Base-by-base conservation (phyloP, 2,329 filamentous ascomycete species). In the Zasmidium angulare region DNA sequence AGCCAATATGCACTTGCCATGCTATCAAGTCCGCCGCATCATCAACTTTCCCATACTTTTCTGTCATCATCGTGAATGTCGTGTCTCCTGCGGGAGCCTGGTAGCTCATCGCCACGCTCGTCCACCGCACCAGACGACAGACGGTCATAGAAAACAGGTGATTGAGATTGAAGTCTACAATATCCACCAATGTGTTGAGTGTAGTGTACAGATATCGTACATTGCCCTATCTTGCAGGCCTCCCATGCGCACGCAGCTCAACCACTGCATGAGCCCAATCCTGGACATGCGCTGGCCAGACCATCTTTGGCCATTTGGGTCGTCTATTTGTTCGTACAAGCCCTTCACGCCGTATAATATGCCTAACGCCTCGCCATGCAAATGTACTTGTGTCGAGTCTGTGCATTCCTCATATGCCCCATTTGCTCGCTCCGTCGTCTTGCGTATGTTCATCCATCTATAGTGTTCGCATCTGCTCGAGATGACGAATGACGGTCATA, bases 401-500 rank as follows among this genome's bases (percentile, higher is more conserved):
- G 11, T 29, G 6, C 26, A 29, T 11, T 29, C 26, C 26, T 29
- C 26, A 29, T 29, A 11, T 29, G 26, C 26, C 6, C 11, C 26
- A 29, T 29, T 6, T 29, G 6, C 6, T 6, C 11, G 6, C 6
- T 29, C 26, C 26, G 11, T 11, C 26, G 11, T 29, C 36, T 19
- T 43, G n/a, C 4, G 4, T 17, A 17, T 4, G 9, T 43, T 19
- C 36, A 10, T 43, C 36, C 26, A 29, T 29, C 26, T 29, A 43
- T 4, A 43, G 6, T 17, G 36, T 43, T 23, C 66, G 61, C 76
- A 90, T 77, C 62, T 76, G 84, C 74, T 95, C 87, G 71, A 98
- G 79, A 74, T 97, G 89, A 81, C 87, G 89, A 76, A 97, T 80
- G n/a, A 96, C 89, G 55, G 91, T 81, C 66, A 90, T 78, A 78